Conservation (phyloP, 768 basidiomycete species). For the Tricholoma terreum region DNA sequence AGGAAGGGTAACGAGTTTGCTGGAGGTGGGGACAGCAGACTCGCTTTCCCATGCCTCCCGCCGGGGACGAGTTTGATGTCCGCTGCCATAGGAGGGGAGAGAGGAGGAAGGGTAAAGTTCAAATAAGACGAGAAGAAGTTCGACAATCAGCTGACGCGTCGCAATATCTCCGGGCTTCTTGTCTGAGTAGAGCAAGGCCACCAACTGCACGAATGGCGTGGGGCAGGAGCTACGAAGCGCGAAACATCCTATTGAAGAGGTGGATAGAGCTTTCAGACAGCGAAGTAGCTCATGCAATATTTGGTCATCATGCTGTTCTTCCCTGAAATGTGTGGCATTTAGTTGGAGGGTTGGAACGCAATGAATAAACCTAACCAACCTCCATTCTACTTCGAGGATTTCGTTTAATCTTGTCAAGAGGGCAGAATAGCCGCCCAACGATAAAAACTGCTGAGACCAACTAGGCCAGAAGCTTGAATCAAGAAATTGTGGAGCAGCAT, state of each 20-base stretch:
- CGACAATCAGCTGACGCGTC: slow-evolving; percentile 86
- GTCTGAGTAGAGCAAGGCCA: slow-evolving; percentile 88
- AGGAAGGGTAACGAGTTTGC: slow-evolving; percentile 63
- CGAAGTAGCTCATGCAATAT: slow-evolving; percentile 87
- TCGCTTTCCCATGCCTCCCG: slow-evolving; percentile 61
- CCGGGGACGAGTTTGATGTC: slow-evolving; percentile 27
- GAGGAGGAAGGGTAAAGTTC: slow-evolving; percentile 80
- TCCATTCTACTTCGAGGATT: slow-evolving; percentile 94
- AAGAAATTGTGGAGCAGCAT: background rate
- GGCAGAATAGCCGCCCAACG: slow-evolving; percentile 80
- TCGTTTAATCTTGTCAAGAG: slow-evolving; percentile 85
- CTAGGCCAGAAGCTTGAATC: slow-evolving; percentile 33
- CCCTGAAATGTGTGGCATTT: slow-evolving; percentile 45
- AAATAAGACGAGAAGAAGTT: slow-evolving; percentile 82
- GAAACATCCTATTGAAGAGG: slow-evolving; percentile 83
- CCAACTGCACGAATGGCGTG: slow-evolving; percentile 80
- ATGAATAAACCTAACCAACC: slow-evolving; percentile 44
- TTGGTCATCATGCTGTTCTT: slow-evolving; percentile 98
- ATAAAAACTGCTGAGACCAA: slow-evolving; percentile 88
- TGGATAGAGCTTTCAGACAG: slow-evolving; percentile 91
- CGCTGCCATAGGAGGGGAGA: slow-evolving; percentile 46
- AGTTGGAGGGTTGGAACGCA: background rate
- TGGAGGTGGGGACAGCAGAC: slow-evolving; percentile 34
- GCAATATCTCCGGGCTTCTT: slow-evolving; percentile 96
- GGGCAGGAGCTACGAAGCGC: slow-evolving; percentile 89